These are phyloP conservation scores for Mortierella sp. DNA, from an alignment of 371 early-diverging fungal genomes.

Conservation along the genomic window DNA sequence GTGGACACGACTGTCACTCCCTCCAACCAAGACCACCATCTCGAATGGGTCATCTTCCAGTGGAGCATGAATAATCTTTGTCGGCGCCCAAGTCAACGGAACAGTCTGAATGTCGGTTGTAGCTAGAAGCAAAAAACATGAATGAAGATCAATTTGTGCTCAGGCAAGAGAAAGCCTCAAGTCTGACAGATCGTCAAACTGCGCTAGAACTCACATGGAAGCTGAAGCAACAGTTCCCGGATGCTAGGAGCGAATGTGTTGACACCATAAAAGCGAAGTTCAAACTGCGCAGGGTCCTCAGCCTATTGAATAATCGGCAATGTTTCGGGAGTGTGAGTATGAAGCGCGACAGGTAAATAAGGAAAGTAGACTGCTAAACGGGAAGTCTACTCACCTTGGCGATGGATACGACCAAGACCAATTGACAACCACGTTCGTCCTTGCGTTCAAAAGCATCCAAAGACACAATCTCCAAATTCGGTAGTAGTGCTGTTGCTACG, in stretches of 20 bases:
- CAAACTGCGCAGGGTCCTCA: conserved; percentile 43
- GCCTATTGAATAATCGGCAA: conserved; percentile 11
- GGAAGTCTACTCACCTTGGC: conserved; percentile 30
- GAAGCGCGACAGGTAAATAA: not conserved
- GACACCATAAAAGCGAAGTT: conserved; percentile 46
- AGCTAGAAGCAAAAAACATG: conserved; percentile 1
- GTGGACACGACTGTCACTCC: conserved; percentile 54
- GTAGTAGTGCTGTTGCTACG: conserved; percentile 8
- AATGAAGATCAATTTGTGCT: not conserved
- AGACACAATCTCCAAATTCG: conserved; percentile 44
- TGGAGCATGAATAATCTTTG: conserved; percentile 49
- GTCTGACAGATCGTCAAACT: not conserved
- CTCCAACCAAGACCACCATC: conserved; percentile 48
- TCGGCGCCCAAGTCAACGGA: conserved; percentile 49
- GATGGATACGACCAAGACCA: conserved; percentile 34
- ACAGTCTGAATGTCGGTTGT: conserved; percentile 42
- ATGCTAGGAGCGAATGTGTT: conserved; percentile 42
- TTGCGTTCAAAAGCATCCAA: conserved; percentile 52
- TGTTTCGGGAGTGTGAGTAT: not conserved
- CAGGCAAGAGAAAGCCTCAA: not conserved
- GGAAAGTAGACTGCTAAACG: not conserved
- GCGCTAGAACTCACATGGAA: conserved; percentile 28
- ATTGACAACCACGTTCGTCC: conserved; percentile 45
- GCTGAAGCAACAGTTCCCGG: conserved; percentile 29
- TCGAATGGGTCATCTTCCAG: conserved; percentile 46